Percentiles rank a stretch among this genome's conserved stretches.
These are phyloP conservation scores for Rosa lucieae DNA, from an alignment of 306 rosid species.

Conservation along the genomic window DNA sequence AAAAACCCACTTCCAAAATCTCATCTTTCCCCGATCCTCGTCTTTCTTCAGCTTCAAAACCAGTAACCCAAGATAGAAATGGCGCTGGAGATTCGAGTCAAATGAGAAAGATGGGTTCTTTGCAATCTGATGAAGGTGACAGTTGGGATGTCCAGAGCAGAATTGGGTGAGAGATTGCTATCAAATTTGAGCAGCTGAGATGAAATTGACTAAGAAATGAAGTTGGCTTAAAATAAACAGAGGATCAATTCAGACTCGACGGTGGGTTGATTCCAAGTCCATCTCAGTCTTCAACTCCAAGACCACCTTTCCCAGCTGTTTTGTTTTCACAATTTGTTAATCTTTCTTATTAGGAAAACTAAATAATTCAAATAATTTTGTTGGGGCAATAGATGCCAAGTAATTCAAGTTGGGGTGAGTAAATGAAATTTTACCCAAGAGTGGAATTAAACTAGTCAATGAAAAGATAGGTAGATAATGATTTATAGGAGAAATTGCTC, in stretches of 20 bases:
- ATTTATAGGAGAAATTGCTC: no score
- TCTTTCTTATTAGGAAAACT: constrained; percentile 1
- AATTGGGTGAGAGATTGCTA: background rate
- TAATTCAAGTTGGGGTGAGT: background rate
- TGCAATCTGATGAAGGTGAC: constrained; percentile 5
- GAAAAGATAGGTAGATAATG: background rate
- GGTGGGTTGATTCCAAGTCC: constrained; percentile 10
- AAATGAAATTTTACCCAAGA: background rate
- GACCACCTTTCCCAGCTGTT: constrained; percentile 1
- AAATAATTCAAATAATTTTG: background rate
- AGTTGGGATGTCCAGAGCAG: constrained; percentile 6
- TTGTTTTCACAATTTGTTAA: background rate
- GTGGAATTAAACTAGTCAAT: background rate
- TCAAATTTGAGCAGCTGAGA: constrained; percentile 3
- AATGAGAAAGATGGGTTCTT: constrained; percentile 7
- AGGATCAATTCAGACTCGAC: background rate
- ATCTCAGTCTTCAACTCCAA: background rate
- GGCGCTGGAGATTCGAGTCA: background rate
- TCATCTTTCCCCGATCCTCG: constrained; percentile 32
- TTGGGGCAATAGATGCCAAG: background rate
- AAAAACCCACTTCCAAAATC: constrained; percentile 47
- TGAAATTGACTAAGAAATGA: background rate
- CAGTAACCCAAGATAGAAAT: constrained; percentile 5
- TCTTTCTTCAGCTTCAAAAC: constrained; percentile 15
- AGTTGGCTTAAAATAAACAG: background rate